Evolutionary conservation across 306 rosid species (phyloP).

Genomic region (Glycine tomentella): DNA sequence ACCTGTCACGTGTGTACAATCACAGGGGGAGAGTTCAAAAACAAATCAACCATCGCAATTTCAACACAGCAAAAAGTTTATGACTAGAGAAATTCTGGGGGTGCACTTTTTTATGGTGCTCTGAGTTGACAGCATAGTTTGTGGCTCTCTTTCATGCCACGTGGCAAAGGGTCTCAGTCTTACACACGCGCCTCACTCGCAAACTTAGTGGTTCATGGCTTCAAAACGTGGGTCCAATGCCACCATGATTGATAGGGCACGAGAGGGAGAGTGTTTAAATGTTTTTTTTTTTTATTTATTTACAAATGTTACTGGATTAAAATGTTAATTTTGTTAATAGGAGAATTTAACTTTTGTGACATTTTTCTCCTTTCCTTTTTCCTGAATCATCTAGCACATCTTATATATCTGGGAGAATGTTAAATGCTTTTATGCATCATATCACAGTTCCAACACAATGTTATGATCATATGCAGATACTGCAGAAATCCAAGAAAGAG

Average conservation of each 20-base stretch:
- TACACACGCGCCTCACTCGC: slow-evolving; percentile 39
- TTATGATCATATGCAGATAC: slow-evolving; percentile 60
- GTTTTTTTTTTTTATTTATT: too few relatives aligned
- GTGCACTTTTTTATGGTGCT: slow-evolving; percentile 43
- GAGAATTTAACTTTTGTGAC: too few relatives aligned
- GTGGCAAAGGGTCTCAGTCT: slow-evolving; percentile 24
- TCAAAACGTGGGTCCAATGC: slow-evolving; percentile 4
- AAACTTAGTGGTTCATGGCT: slow-evolving; percentile 26
- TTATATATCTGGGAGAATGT: too few relatives aligned
- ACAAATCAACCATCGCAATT: background rate
- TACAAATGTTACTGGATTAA: too few relatives aligned
- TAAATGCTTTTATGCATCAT: background rate
- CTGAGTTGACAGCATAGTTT: slow-evolving; percentile 37
- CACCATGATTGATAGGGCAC: slow-evolving; percentile 2
- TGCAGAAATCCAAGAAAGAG: slow-evolving; percentile 39
- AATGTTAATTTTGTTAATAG: too few relatives aligned
- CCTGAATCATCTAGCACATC: too few relatives aligned
- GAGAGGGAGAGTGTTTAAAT: background rate
- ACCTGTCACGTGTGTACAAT: slow-evolving; percentile 65
- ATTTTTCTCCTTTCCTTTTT: too few relatives aligned
- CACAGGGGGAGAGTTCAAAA: slow-evolving; percentile 44
- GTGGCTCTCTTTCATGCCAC: slow-evolving; percentile 49
- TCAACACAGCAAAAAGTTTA: background rate
- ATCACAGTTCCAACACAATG: slow-evolving; percentile 48
- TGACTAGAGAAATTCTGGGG: slow-evolving; percentile 40